A percentile compares a stretch with the other conserved stretches of the same genome.
Conservation (phyloP, 73 alveolate species). For the Uronychia setigera region DNA sequence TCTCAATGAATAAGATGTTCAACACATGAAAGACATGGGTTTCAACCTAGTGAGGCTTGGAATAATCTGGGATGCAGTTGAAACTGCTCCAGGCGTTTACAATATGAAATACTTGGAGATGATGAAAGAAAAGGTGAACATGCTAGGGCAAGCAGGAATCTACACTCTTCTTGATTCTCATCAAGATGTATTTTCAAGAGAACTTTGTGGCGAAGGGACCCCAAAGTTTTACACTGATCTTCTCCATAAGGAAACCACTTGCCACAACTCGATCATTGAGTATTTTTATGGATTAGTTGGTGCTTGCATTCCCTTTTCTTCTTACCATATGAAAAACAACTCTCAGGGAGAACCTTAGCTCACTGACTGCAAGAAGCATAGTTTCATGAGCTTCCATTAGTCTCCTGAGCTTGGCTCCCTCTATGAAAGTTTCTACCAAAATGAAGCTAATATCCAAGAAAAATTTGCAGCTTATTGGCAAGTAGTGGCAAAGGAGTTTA, state of each 20-base stretch:
- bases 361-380: too few species aligned
- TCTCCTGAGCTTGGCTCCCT: too few species aligned
- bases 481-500: slow-evolving; percentile 76
- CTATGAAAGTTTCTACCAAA: slow-evolving; percentile 78
- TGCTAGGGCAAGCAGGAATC: slow-evolving; percentile 75
- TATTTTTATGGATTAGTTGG: too few species aligned
- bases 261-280: too few species aligned
- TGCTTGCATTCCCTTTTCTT: too few species aligned
- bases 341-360: too few species aligned
- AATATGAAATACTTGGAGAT: slow-evolving; percentile 69
- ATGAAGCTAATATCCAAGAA: slow-evolving; percentile 80
- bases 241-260: too few species aligned
- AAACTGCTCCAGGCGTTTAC: slow-evolving; percentile 77
- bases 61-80: slow-evolving; percentile 94
- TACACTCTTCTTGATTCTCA: too few species aligned
- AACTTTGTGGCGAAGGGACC: slow-evolving; percentile 90
- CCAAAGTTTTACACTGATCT: too few species aligned
- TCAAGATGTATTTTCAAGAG: slow-evolving; percentile 81
- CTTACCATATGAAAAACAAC: too few species aligned
- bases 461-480: slow-evolving; percentile 88
- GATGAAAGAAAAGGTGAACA: slow-evolving; percentile 62
- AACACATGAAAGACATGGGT: slow-evolving; percentile 73
- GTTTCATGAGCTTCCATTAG: too few species aligned
- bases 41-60: slow-evolving; percentile 88
- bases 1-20: slow-evolving; percentile 65